Percentiles rank a stretch among this genome's conserved stretches.
These are phyloP conservation scores for Tritrichomonas foetus DNA, from an alignment of 208 protist species.

Conservation along the genomic window DNA sequence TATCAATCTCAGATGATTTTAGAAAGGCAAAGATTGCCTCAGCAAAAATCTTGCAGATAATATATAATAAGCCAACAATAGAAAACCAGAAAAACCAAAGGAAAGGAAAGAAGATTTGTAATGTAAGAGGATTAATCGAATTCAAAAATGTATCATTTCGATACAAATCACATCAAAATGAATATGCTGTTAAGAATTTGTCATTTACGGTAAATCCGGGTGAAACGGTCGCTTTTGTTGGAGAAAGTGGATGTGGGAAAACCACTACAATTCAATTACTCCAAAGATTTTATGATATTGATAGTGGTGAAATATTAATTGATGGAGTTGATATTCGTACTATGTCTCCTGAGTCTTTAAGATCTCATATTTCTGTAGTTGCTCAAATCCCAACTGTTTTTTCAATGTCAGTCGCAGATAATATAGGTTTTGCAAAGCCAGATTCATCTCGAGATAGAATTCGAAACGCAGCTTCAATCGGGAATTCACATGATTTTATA, in stretches of 20 bases:
- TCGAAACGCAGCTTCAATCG: neutral
- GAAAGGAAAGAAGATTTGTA: neutral
- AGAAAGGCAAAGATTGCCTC: neutral
- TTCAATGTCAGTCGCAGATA: constrained; percentile 51
- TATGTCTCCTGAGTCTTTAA: constrained; percentile 58
- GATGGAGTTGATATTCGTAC: constrained; percentile 59
- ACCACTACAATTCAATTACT: constrained; percentile 63
- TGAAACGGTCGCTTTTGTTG: too few species aligned
- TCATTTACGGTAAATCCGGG: constrained; percentile 43
- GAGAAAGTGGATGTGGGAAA: constrained; percentile 68
- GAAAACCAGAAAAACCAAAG: too few species aligned
- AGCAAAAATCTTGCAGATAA: neutral
- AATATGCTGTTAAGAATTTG: constrained; percentile 51
- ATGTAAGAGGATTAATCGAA: neutral
- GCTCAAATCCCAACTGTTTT: constrained; percentile 60
- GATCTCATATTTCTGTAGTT: constrained; percentile 50
- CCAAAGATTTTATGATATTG: constrained; percentile 65
- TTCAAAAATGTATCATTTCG: neutral
- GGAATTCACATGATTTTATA: constrained; percentile 33
- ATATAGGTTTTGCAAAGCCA: constrained; percentile 57
- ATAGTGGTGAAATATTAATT: constrained; percentile 56
- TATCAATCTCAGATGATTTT: neutral
- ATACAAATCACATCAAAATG: constrained; percentile 39
- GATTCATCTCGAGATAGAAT: constrained; percentile 48
- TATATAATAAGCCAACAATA: neutral